Percentiles rank a stretch among this genome's conserved stretches.
Evolutionary conservation across 352 stramenopile species (phyloP).

Genomic region (Phytophthora tentaculata): DNA sequence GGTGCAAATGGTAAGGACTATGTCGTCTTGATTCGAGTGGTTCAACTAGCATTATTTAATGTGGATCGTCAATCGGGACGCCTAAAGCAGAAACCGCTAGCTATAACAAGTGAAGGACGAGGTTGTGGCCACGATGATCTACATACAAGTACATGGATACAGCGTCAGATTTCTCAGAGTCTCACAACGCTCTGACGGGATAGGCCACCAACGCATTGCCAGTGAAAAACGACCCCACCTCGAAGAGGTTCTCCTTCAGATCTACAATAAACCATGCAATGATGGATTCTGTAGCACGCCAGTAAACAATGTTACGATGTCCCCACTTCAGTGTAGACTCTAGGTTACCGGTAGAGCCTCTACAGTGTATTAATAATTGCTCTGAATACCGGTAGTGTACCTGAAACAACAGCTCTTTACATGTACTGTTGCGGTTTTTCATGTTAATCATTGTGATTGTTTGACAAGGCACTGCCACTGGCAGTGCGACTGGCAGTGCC

Average conservation of each 20-base stretch:
- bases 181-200: constrained; percentile 4
- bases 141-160: background rate
- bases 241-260: no score
- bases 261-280: background rate
- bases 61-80: background rate
- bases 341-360: no score
- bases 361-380: no score
- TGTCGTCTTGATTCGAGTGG: background rate
- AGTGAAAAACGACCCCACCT: background rate
- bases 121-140: no score
- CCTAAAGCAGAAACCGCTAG: no score
- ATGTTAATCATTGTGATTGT: no score
- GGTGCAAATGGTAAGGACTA: background rate
- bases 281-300: constrained; percentile 6
- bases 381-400: no score
- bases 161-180: constrained; percentile 6
- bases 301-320: constrained; percentile 17
- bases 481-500: no score
- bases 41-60: background rate
- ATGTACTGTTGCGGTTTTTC: no score
- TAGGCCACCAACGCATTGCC: constrained; percentile 1
- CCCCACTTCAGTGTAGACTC: background rate
- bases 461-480: no score
- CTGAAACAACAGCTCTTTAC: no score
- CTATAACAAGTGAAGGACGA: background rate